Evolutionary conservation across 306 rosid species (phyloP), one percentile per base, ranked within the genome.

Genomic region (Herpetospermum pedunculosum): DNA sequence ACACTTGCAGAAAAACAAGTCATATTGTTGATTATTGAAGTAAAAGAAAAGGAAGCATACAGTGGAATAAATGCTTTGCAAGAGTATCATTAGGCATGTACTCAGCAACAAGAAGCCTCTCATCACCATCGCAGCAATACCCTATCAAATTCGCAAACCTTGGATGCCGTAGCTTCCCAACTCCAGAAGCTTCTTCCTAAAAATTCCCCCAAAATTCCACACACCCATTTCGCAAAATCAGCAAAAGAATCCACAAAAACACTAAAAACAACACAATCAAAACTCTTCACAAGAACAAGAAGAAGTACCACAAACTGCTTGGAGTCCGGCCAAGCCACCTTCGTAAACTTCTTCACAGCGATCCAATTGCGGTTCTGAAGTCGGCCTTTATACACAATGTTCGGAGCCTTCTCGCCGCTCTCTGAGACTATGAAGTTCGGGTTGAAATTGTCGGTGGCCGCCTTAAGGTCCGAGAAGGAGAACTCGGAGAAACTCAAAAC

Each of bases 31-130:
- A 59, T 59, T 38, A 34, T 35, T n/a, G 14, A 62, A 62, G 28
- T 30, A 30, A 30, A 59, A 59, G 19, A 46, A 49, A 49, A 37
- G 5, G 34, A 46, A 37, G 74, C 90, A 69, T 88, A 88, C 99
- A 95, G 84, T 91, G 99, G 79, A 95, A 95, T 28, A 95, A 87
- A 87, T 95, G 99, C 85, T 95, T 95, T 4, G 99, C 97, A 40
- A 95, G 96, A 77, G 97, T 91, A 80, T 95, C 97, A 74, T 92
- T 89, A 26, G 99, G 99, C 97, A 94, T 91, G 84, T 77, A 91
- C 83, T 94, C 96, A 3, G 99, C 97, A 77, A 95, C 97, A 34
- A 95, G 99, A 34, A 95, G 88, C 75, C 99, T 88, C 85, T 95
- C 96, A 73, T 95, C 97, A 16, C 89, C 92, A 73, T 95, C 99